Conservation (phyloP, 306 rosid species). For the Castanopsis chinensis region DNA sequence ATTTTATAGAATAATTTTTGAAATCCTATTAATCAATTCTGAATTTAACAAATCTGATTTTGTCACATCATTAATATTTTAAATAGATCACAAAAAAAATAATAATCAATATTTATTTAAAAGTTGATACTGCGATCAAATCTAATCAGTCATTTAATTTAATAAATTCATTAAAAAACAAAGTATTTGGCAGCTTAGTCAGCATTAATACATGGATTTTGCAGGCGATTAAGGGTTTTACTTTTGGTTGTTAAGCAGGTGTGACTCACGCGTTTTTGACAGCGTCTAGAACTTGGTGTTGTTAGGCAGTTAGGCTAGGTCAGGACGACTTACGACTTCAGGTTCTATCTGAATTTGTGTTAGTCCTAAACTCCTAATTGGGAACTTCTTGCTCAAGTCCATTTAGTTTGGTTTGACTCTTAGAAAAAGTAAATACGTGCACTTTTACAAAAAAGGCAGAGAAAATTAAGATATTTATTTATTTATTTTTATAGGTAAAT, state of each 20-base stretch:
- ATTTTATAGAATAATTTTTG: neutral
- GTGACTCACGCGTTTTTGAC: constrained; percentile 22
- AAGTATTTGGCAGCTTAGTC: constrained; percentile 11
- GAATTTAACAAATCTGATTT: too few relatives aligned
- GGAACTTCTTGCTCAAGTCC: neutral
- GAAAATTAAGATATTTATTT: neutral
- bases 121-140: too few relatives aligned
- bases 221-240: neutral
- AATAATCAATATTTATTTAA: too few relatives aligned
- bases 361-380: neutral
- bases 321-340: constrained; percentile 3
- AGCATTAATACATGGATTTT: constrained; percentile 20
- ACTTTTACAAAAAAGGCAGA: too few relatives aligned
- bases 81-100: too few relatives aligned
- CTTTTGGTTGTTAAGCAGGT: neutral
- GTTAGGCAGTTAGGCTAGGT: neutral
- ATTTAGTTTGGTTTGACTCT: neutral
- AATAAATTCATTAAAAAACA: too few relatives aligned
- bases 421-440: too few relatives aligned
- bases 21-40: too few relatives aligned
- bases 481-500: neutral
- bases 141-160: too few relatives aligned
- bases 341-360: constrained; percentile 6
- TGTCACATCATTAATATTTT: too few relatives aligned
- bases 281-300: constrained; percentile 8